A percentile compares a stretch with the other conserved stretches of the same genome.
These are phyloP conservation scores for Syzygium jambos DNA, from an alignment of 345 rosid species.

Conservation along the genomic window DNA sequence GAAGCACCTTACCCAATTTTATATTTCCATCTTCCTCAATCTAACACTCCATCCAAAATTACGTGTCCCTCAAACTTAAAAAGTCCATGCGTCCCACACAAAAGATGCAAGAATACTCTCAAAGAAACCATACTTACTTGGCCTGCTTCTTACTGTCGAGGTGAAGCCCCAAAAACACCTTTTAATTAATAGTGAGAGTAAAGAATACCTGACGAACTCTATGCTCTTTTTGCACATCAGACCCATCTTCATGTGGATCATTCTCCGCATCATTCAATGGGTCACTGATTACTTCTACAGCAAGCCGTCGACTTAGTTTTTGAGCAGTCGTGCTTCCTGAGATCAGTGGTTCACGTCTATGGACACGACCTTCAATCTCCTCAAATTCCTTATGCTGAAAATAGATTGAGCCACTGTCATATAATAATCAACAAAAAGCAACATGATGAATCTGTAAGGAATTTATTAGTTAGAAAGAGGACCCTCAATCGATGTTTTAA, in stretches of 20 bases:
- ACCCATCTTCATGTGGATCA: slow-evolving; percentile 80
- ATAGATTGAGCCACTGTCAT: slow-evolving; percentile 1
- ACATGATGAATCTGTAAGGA: background rate
- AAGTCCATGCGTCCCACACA: background rate
- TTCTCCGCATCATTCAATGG: slow-evolving; percentile 74
- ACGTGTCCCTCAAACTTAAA: background rate
- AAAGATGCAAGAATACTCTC: background rate
- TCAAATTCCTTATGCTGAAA: slow-evolving; percentile 95
- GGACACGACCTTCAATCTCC: slow-evolving; percentile 79
- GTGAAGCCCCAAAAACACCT: background rate
- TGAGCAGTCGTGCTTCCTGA: slow-evolving; percentile 78
- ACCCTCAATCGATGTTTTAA: slow-evolving; percentile 71
- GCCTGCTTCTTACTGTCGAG: background rate
- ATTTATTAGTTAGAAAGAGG: slow-evolving; percentile 2
- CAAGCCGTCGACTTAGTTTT: slow-evolving; percentile 60
- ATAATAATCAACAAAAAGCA: background rate
- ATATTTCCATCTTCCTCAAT: background rate
- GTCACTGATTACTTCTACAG: slow-evolving; percentile 84
- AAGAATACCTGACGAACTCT: slow-evolving; percentile 62
- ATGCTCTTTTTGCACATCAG: slow-evolving; percentile 39
- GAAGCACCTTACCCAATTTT: background rate
- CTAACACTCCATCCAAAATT: background rate
- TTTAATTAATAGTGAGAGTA: background rate
- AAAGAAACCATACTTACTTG: background rate
- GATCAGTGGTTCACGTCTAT: slow-evolving; percentile 79